These are phyloP conservation scores for Lithospermum erythrorhizon DNA, from an alignment of 257 asterid species.

Conservation along the genomic window DNA sequence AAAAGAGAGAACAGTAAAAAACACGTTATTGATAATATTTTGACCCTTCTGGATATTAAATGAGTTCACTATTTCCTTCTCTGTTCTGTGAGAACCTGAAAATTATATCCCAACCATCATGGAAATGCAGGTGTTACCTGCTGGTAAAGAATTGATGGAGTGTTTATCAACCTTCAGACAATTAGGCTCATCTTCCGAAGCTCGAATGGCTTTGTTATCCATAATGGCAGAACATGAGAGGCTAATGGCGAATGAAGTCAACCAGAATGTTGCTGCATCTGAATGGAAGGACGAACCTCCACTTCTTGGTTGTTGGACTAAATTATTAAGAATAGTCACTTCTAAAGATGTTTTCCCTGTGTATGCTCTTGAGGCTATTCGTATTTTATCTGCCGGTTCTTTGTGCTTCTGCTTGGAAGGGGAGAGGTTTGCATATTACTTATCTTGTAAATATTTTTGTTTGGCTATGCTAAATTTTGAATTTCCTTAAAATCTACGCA, in stretches of 20 bases:
- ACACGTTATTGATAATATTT: not conserved
- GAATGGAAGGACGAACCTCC: constrained; percentile 74
- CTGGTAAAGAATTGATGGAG: constrained; percentile 62
- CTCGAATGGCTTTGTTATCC: constrained; percentile 56
- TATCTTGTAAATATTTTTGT: constrained; percentile 9
- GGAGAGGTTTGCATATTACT: constrained; percentile 40
- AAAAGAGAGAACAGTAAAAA: not conserved
- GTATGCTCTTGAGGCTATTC: constrained; percentile 45
- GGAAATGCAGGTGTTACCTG: constrained; percentile 55
- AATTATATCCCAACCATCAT: not conserved
- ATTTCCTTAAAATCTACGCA: not conserved
- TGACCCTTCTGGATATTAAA: not conserved
- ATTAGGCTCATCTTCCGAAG: constrained; percentile 47
- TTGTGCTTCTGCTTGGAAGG: constrained; percentile 58
- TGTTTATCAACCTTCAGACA: constrained; percentile 58
- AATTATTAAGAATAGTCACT: constrained; percentile 36
- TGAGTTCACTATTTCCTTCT: not conserved
- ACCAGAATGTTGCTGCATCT: constrained; percentile 21
- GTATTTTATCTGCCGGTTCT: constrained; percentile 50
- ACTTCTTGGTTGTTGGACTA: constrained; percentile 65
- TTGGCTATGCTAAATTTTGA: constrained; percentile 8
- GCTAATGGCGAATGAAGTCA: constrained; percentile 28
- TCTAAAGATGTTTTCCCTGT: constrained; percentile 42
- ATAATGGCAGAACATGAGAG: constrained; percentile 36
- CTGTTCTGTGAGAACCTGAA: not conserved